Evolutionary conservation across 257 asterid genomes (phyloP).

Genomic region (Solanum chmielewskii): DNA sequence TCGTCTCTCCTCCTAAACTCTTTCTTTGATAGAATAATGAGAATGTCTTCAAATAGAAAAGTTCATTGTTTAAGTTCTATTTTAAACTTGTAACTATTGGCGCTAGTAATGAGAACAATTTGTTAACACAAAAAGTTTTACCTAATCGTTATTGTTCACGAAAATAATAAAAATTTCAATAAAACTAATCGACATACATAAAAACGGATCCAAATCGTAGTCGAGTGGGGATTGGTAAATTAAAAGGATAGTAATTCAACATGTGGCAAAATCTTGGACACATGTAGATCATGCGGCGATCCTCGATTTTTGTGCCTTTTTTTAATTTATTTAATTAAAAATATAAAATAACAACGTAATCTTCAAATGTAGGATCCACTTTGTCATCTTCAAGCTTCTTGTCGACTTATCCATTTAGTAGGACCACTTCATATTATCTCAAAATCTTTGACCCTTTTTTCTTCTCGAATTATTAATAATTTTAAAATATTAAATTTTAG

Average conservation of each 20-base stretch:
- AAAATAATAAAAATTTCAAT: too few relatives aligned
- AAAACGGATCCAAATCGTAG: rapidly evolving
- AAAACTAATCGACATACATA: background rate
- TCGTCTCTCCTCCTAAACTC: background rate
- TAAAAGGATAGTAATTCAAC: background rate
- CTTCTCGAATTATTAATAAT: too few relatives aligned
- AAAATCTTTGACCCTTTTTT: background rate
- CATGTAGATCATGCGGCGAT: slow-evolving; percentile 2
- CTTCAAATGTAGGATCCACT: background rate
- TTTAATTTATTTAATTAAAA: too few relatives aligned
- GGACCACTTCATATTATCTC: background rate
- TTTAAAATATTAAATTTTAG: too few relatives aligned
- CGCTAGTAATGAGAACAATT: too few relatives aligned
- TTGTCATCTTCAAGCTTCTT: background rate
- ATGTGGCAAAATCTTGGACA: slow-evolving; percentile 3
- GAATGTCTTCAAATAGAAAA: too few relatives aligned
- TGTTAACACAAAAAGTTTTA: too few relatives aligned
- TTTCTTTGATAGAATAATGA: too few relatives aligned
- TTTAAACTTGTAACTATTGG: too few relatives aligned
- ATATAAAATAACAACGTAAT: background rate
- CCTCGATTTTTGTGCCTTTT: background rate
- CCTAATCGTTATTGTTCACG: too few relatives aligned
- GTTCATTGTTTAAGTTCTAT: too few relatives aligned
- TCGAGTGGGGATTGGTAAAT: background rate
- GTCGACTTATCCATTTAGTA: background rate